Conservation (phyloP, 106 monocot genomes). For the Dioscorea zingiberensis region DNA sequence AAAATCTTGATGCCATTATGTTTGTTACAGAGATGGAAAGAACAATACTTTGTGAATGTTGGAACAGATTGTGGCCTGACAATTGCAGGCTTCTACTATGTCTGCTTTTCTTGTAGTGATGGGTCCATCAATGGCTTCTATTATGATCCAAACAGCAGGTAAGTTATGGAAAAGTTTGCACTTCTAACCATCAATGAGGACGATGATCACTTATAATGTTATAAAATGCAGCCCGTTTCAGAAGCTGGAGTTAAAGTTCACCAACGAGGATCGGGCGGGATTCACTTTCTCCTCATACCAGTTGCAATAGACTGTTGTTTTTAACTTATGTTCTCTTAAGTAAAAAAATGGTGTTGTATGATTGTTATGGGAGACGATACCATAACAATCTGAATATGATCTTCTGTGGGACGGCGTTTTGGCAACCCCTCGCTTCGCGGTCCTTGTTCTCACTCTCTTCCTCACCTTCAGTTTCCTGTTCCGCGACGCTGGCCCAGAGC, state of each 20-base stretch:
- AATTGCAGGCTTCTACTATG: conserved; percentile 98
- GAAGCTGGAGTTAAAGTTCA: conserved; percentile 80
- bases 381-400: no score
- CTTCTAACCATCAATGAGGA: neutral
- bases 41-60: conserved; percentile 95
- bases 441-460: no score
- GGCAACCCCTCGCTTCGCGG: no score
- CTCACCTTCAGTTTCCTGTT: no score
- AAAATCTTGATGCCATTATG: neutral
- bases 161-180: neutral
- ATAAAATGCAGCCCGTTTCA: conserved; percentile 71
- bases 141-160: conserved; percentile 98
- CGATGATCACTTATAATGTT: neutral
- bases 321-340: neutral
- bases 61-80: conserved; percentile 94
- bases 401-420: no score
- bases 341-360: no score
- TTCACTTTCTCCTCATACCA: conserved; percentile 89
- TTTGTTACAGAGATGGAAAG: conserved; percentile 89
- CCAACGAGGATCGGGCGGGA: conserved; percentile 58
- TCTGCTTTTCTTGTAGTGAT: conserved; percentile 87
- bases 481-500: no score
- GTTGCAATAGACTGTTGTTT: conserved; percentile 36
- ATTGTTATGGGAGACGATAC: no score
- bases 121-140: conserved; percentile 96